Evolutionary conservation across 495 filamentous ascomycete genomes (phyloP).

Genomic region (Rusavskia elegans): DNA sequence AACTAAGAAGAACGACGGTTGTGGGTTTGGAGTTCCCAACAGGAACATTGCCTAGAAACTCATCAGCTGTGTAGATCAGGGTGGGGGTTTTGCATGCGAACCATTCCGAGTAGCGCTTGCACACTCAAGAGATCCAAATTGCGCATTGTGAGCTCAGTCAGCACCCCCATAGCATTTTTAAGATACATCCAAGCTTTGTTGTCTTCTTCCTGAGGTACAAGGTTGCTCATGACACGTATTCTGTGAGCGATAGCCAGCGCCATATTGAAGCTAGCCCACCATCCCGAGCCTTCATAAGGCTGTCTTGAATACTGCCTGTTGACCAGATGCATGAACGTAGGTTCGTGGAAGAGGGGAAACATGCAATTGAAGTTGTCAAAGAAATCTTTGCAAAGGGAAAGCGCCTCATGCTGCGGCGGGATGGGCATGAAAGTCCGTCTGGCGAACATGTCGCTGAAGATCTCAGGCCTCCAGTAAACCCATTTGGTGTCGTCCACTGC

Average conservation of each 20-base stretch:
- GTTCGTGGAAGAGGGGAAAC: conserved; percentile 93
- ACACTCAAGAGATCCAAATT: conserved; percentile 94
- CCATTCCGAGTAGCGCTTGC: conserved; percentile 92
- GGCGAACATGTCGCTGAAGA: conserved; percentile 85
- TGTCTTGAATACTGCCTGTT: conserved; percentile 82
- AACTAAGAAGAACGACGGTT: conserved; percentile 85
- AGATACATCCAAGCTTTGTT: conserved; percentile 88
- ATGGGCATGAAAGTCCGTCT: conserved; percentile 69
- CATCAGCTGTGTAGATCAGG: background rate
- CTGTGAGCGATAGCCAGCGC: conserved; percentile 83
- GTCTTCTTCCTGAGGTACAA: conserved; percentile 79
- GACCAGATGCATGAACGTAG: conserved; percentile 93
- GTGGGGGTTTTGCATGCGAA: conserved; percentile 11
- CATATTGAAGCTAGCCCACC: conserved; percentile 96
- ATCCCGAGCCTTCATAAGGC: conserved; percentile 90
- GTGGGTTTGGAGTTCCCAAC: conserved; percentile 92
- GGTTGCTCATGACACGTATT: conserved; percentile 86
- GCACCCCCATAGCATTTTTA: conserved; percentile 89
- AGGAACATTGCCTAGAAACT: conserved; percentile 62
- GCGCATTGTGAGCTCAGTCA: conserved; percentile 83
- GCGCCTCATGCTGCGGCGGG: conserved; percentile 63
- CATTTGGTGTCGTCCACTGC: conserved; percentile 80
- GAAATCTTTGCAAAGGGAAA: conserved; percentile 77
- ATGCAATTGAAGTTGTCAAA: conserved; percentile 99
- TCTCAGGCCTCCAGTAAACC: conserved; percentile 91